Conservation (phyloP, 192 early-diverging fungal species). For the Gorgonomyces haynaldii region DNA sequence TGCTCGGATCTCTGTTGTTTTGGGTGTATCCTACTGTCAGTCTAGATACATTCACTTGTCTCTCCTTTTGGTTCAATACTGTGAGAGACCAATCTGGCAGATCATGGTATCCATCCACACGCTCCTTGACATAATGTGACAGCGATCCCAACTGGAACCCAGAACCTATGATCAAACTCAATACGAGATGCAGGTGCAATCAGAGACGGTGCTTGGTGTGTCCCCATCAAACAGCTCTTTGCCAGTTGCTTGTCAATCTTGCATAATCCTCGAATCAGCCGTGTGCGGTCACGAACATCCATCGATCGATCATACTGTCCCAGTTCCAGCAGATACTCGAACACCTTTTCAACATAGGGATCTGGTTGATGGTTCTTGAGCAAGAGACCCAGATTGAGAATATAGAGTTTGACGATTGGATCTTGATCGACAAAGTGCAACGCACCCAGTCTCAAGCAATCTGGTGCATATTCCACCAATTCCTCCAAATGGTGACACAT, state of each 20-base stretch:
- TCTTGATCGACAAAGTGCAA: constrained; percentile 44
- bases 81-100: constrained; percentile 69
- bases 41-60: constrained; percentile 10
- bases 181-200: not conserved
- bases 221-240: constrained; percentile 9
- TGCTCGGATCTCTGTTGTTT: constrained; percentile 19
- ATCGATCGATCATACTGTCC: constrained; percentile 82
- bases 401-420: constrained; percentile 64
- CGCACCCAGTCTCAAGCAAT: constrained; percentile 66
- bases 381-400: constrained; percentile 70
- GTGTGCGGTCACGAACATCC: constrained; percentile 80
- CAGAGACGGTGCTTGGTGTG: constrained; percentile 2
- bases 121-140: constrained; percentile 29
- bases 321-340: constrained; percentile 71
- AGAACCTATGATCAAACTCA: constrained; percentile 3
- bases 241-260: constrained; percentile 6
- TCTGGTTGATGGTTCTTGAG: constrained; percentile 17
- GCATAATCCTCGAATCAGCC: constrained; percentile 52
- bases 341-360: constrained; percentile 23
- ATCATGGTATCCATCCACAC: constrained; percentile 51
- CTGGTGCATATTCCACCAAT: constrained; percentile 57
- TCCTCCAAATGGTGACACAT: constrained; percentile 69
- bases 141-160: constrained; percentile 29
- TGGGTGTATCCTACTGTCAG: constrained; percentile 6
- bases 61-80: constrained; percentile 39